These are phyloP conservation scores for Eimeria zaria DNA, from an alignment of 169 alveolate genomes.

Conservation along the genomic window DNA sequence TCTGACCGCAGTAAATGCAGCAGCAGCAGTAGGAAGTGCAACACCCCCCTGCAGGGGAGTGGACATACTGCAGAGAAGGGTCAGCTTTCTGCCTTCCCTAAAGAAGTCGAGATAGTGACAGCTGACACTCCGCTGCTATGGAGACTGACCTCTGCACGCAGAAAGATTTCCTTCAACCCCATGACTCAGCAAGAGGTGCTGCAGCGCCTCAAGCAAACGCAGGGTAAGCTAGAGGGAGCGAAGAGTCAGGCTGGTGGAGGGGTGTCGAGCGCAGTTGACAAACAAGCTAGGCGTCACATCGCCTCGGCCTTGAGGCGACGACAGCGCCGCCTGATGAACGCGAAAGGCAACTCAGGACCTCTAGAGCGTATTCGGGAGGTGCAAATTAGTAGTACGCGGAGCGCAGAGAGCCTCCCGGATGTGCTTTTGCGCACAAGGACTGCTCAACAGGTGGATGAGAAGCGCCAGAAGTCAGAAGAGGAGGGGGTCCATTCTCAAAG, in stretches of 20 bases:
- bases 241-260: slow-evolving; percentile 20
- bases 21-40: slow-evolving; percentile 57
- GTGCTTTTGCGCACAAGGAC: slow-evolving; percentile 27
- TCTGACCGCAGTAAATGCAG: slow-evolving; percentile 57
- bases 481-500: slow-evolving; percentile 51
- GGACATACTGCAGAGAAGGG: slow-evolving; percentile 18
- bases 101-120: slow-evolving; percentile 59
- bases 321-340: slow-evolving; percentile 2
- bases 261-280: neutral
- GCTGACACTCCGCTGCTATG: slow-evolving; percentile 77
- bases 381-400: slow-evolving; percentile 15
- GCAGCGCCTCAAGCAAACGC: slow-evolving; percentile 77
- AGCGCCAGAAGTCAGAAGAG: slow-evolving; percentile 51
- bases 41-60: neutral
- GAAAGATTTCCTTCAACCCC: slow-evolving; percentile 69
- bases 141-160: slow-evolving; percentile 78
- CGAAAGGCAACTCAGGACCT: slow-evolving; percentile 62
- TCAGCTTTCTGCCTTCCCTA: slow-evolving; percentile 62
- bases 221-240: slow-evolving; percentile 70
- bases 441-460: slow-evolving; percentile 12
- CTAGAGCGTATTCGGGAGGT: slow-evolving; percentile 23
- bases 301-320: slow-evolving; percentile 75
- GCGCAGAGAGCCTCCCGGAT: slow-evolving; percentile 74
- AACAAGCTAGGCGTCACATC: neutral
- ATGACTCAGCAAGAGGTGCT: slow-evolving; percentile 80